These are phyloP conservation scores for Mycena epipterygia DNA, from an alignment of 768 basidiomycete genomes.

Conservation along the genomic window DNA sequence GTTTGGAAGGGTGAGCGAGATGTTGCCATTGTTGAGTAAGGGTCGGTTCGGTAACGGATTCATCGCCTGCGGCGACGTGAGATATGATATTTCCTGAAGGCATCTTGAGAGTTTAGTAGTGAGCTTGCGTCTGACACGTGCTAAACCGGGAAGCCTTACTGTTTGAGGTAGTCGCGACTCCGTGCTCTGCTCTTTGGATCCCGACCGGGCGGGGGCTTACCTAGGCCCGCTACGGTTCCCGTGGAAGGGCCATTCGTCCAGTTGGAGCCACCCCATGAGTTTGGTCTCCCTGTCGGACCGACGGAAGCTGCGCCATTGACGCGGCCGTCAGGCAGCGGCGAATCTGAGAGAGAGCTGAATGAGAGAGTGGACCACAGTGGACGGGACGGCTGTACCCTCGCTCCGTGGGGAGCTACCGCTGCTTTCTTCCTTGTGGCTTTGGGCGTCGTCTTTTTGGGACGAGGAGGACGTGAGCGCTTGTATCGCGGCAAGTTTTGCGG, in stretches of 20 bases:
- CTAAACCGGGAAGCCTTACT: conserved; percentile 67
- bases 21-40: conserved; percentile 73
- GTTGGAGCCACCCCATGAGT: conserved; percentile 69
- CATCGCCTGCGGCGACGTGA: conserved; percentile 97
- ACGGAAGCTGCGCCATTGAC: conserved; percentile 69
- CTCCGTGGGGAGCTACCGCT: conserved; percentile 88
- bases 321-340: conserved; percentile 78
- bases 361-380: conserved; percentile 29
- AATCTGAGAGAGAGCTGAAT: conserved; percentile 63
- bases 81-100: conserved; percentile 97
- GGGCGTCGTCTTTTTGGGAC: conserved; percentile 79
- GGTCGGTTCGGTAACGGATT: conserved; percentile 95
- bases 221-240: conserved; percentile 62
- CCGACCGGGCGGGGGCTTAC: conserved; percentile 83
- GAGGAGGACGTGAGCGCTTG: conserved; percentile 64
- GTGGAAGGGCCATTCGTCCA: conserved; percentile 61
- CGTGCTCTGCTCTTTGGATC: conserved; percentile 97
- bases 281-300: conserved; percentile 62
- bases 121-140: conserved; percentile 20
- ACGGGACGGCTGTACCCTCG: conserved; percentile 67
- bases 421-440: conserved; percentile 84
- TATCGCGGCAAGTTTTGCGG: conserved; percentile 74
- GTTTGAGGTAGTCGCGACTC: conserved; percentile 97
- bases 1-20: conserved; percentile 77
- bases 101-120: conserved; percentile 68